Evolutionary conservation across 164 flowering plant species (phyloP).

Genomic region (Magnolia changhungtana): DNA sequence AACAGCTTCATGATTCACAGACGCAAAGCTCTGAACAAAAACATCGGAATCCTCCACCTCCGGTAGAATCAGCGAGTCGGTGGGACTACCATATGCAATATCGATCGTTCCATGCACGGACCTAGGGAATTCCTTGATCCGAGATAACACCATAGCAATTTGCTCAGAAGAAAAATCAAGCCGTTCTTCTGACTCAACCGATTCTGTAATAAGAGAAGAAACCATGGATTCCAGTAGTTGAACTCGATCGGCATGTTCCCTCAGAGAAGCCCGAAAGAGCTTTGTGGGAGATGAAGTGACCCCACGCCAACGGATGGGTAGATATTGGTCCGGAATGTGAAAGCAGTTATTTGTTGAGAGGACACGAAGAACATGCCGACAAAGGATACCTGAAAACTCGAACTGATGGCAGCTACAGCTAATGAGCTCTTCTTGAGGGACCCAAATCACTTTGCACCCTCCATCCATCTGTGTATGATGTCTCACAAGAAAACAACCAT

Average conservation of each 20-base stretch:
- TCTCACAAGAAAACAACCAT: conserved; percentile 57
- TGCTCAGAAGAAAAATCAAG: conserved; percentile 61
- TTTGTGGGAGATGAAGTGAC: conserved; percentile 24
- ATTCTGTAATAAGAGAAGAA: conserved; percentile 57
- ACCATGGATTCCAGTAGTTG: conserved; percentile 60
- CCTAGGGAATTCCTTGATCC: conserved; percentile 49
- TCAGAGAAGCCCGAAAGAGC: conserved; percentile 16
- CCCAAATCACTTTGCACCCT: conserved; percentile 66
- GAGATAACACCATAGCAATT: conserved; percentile 43
- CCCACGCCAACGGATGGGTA: conserved; percentile 61
- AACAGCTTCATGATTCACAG: conserved; percentile 38
- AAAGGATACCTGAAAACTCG: conserved; percentile 72
- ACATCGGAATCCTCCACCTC: conserved; percentile 68
- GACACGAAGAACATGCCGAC: conserved; percentile 74
- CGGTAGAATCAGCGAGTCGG: conserved; percentile 49
- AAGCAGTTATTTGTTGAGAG: conserved; percentile 73
- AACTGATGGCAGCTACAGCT: conserved; percentile 67
- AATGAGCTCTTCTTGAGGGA: conserved; percentile 51
- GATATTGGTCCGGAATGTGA: conserved; percentile 68
- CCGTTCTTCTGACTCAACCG: conserved; percentile 60
- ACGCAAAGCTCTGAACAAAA: conserved; percentile 42
- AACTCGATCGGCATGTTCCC: conserved; percentile 38
- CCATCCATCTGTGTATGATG: conserved; percentile 71
- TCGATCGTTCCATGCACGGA: conserved; percentile 34
- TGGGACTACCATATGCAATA: conserved; percentile 40